Evolutionary conservation across 352 stramenopile species (phyloP), one percentile per base, ranked within the genome.

Genomic region (Peronospora destructor): DNA sequence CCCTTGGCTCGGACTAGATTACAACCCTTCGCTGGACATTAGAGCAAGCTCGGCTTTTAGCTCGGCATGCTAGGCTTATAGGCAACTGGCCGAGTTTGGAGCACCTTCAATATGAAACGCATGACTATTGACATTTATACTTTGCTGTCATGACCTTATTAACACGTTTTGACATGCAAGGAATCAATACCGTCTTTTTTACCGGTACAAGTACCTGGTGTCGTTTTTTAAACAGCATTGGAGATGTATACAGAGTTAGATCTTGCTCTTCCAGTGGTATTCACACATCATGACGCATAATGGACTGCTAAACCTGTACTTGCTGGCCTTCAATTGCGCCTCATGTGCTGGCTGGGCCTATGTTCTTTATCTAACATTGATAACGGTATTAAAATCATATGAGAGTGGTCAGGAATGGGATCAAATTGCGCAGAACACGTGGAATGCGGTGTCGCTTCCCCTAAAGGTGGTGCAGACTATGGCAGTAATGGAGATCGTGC

Each of bases 401-500:
- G 63, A 71, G 23, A 50, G 58, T 17, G 77, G 76, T 45, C 72
- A 80, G 46, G 68, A 84, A 72, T 77, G 61, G 64, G 53, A 60
- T 25, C 41, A 62, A 16, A 60, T 86, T 45, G 66, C 78, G 10
- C 68, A 56, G 37, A 64, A 47, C 12, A 73, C 70, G 33, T 90
- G 76, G 76, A 52, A 76, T 44, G 52, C 71, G 14, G 76, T 91
- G 26, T 67, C 63, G 14, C 50, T 70, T 29, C 71, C 72, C 26
- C 69, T 92, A 36, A 79, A 87, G 58, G 59, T 87, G 35, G 88
- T 98, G 49, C 96, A 99, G 73, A 95, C 85, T 16, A 84, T 95
- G 44, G 95, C 95, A 11, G 52, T 97, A 5, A 77, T 99, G 45
- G 95, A 99, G 73, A 95, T 99, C 49, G 58, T 98, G 45, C 95